Conservation (phyloP, 768 basidiomycete species). For the Ramaria sp. region DNA sequence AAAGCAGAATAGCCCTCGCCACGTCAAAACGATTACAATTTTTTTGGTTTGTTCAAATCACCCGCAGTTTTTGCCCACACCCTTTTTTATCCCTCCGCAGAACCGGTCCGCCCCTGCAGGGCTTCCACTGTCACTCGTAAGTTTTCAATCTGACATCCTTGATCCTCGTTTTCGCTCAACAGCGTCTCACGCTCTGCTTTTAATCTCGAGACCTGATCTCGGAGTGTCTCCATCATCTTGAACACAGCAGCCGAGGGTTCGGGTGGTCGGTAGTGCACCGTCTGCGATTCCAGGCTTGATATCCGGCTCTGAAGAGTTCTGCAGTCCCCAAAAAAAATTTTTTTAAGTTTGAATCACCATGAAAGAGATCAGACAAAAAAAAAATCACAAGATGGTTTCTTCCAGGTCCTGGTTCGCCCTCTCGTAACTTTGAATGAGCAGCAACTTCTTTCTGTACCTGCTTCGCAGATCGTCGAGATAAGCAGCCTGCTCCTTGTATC, state of each 20-base stretch:
- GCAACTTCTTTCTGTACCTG: slow-evolving; percentile 54
- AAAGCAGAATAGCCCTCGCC: not conserved
- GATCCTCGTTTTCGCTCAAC: slow-evolving; percentile 44
- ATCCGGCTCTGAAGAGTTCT: slow-evolving; percentile 34
- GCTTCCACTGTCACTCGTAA: slow-evolving; percentile 58
- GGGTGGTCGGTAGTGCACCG: slow-evolving; percentile 37
- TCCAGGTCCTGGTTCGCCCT: slow-evolving; percentile 43
- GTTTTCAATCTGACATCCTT: slow-evolving; percentile 51
- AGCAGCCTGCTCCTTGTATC: slow-evolving; percentile 53
- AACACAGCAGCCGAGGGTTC: slow-evolving; percentile 17
- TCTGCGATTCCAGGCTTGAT: slow-evolving; percentile 47
- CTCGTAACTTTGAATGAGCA: slow-evolving; percentile 50
- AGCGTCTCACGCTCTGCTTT: slow-evolving; percentile 35
- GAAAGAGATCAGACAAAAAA: not conserved
- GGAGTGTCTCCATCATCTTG: not conserved
- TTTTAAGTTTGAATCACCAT: slow-evolving; percentile 1
- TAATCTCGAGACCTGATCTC: slow-evolving; percentile 5
- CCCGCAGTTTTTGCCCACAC: no score
- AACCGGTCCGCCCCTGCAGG: not conserved
- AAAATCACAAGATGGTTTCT: slow-evolving; percentile 43
- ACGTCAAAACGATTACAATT: not conserved
- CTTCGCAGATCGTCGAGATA: slow-evolving; percentile 45
- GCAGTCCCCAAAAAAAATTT: no score
- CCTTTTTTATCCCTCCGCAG: not conserved
- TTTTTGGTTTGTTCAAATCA: not conserved